phyloP scores from a whole-genome alignment of 257 asterid genomes.

The Vinca minor region DNA sequence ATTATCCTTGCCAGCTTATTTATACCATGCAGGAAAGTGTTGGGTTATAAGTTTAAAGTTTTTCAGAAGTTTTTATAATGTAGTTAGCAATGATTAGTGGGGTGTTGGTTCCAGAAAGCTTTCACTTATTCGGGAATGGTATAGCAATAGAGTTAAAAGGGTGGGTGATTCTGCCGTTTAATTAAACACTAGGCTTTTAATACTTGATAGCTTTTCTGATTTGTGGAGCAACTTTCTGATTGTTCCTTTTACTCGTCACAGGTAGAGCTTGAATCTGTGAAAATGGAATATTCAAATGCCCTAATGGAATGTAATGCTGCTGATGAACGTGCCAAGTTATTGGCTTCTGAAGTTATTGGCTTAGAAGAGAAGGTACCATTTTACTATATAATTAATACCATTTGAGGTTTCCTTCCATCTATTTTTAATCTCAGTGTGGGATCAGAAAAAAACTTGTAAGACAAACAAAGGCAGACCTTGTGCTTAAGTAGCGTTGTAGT shows the following conservation, averaged over 20 bases:
- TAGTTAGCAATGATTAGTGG: no score
- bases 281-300: constrained; percentile 63
- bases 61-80: no score
- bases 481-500: background rate
- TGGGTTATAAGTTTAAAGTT: no score
- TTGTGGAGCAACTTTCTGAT: no score
- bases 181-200: no score
- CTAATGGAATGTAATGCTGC: constrained; percentile 94
- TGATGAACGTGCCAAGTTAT: constrained; percentile 87
- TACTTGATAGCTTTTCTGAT: no score
- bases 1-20: no score
- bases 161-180: no score
- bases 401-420: constrained; percentile 1
- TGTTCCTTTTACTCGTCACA: constrained; percentile 18
- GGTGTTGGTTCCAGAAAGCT: no score
- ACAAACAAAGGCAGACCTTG: background rate
- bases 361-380: constrained; percentile 87
- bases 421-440: background rate
- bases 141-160: no score
- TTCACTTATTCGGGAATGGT: no score
- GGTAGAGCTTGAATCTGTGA: constrained; percentile 80
- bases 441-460: background rate
- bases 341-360: constrained; percentile 95
- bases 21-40: no score
- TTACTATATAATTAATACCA: background rate